Evolutionary conservation across 108 stramenopile species (phyloP), one percentile per base, ranked within the genome.

Genomic region (Nitzschia putrida): DNA sequence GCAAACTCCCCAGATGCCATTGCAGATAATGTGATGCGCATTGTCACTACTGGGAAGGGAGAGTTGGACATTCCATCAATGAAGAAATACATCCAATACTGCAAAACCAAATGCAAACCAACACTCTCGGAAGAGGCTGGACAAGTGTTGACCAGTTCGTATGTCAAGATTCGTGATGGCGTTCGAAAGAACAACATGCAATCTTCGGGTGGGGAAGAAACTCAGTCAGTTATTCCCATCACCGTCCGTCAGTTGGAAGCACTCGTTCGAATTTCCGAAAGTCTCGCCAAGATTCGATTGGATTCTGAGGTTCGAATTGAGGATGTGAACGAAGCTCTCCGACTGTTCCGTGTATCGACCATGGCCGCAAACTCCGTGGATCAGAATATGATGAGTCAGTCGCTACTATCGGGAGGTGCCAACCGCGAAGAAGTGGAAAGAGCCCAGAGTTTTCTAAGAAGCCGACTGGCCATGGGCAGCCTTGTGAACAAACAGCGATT

Each of bases 191-290:
- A 83, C 23, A 60, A 68, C 41, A 51, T 67, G 3, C 72, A 53
- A 50, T 25, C 78, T 0, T 39, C 43, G 16, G 58, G 54, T 55
- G 64, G 65, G 14, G 34, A 18, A 23, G 47, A 49, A 0, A 60
- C 24, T 8, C 88, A 86, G 64, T 81, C 92, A 13, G 82, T 87
- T 12, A 96, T 99, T 42, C 99, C 99, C 39, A 98, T 99, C 77
- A 99, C 99, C 4, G 97, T 98, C 8, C 93, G 99, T 37, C 99
- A 99, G 84, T 86, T 99, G n/a, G 99, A 99, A 80, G 99, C 99
- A 23, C 80, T 99, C 38, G 96, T 99, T 18, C 95, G 99, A 21
- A 71, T 99, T 8, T 89, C 92, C 0, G 99, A 99, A 79, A 88
- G 93, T 50, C 80, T 98, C 22, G 98, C 99, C 37, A 98, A 98